phyloP scores from a whole-genome alignment of 139 green algal species.

The Astrephomene gubernaculifera region DNA sequence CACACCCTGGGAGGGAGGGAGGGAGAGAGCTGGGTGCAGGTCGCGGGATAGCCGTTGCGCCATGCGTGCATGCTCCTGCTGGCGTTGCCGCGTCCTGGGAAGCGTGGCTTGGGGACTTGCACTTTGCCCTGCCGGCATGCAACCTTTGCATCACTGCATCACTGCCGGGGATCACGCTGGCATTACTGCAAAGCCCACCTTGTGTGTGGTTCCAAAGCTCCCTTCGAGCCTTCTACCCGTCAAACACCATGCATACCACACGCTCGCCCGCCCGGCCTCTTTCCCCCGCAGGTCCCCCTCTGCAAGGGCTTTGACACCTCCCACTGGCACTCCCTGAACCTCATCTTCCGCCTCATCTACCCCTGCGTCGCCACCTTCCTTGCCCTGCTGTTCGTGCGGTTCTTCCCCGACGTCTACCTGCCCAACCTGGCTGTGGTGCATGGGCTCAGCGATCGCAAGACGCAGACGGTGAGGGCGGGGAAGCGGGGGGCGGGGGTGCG shows the following conservation, averaged over 20 bases:
- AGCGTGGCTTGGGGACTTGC: too few relatives aligned
- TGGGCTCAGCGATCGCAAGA: slow-evolving; percentile 29
- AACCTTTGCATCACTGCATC: too few relatives aligned
- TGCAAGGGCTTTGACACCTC: slow-evolving; percentile 12
- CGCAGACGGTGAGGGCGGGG: background rate
- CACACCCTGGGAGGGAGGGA: too few relatives aligned
- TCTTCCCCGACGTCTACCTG: slow-evolving; percentile 19
- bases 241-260: background rate
- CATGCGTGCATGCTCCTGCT: too few relatives aligned
- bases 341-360: slow-evolving; percentile 40
- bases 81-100: too few relatives aligned
- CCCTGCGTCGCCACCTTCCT: slow-evolving; percentile 16
- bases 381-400: slow-evolving; percentile 26
- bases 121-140: too few relatives aligned
- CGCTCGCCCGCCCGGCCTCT: background rate
- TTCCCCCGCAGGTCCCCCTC: slow-evolving; percentile 15
- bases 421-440: slow-evolving; percentile 42
- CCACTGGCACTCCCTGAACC: slow-evolving; percentile 32
- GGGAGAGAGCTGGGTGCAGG: too few relatives aligned
- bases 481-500: background rate
- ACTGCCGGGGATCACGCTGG: too few relatives aligned
- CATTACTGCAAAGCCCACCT: too few relatives aligned
- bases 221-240: too few relatives aligned
- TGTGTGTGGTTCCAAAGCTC: too few relatives aligned
- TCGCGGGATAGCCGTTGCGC: too few relatives aligned